Evolutionary conservation across 2,329 filamentous ascomycete species (phyloP).

Genomic region (Arthroderma sp.): DNA sequence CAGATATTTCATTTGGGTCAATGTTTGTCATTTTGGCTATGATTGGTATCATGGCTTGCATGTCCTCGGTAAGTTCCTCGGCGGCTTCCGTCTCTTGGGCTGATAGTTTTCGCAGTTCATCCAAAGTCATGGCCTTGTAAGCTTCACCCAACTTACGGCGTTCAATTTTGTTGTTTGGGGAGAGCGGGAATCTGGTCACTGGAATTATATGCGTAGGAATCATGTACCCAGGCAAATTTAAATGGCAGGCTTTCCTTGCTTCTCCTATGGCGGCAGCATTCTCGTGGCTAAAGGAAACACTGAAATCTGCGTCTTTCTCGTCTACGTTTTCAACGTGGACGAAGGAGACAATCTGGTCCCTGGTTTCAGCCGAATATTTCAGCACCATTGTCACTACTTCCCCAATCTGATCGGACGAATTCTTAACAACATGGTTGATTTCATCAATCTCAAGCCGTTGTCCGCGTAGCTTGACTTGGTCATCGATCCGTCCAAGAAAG

Average conservation of each 20-base stretch:
- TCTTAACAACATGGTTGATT: constrained; percentile 71
- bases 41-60: constrained; percentile 36
- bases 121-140: constrained; percentile 48
- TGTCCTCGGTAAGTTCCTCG: constrained; percentile 27
- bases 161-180: constrained; percentile 82
- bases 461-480: constrained; percentile 82
- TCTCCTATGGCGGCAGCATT: neutral
- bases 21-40: constrained; percentile 43
- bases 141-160: constrained; percentile 53
- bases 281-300: constrained; percentile 27
- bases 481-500: constrained; percentile 76
- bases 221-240: constrained; percentile 71
- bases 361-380: constrained; percentile 57
- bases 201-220: constrained; percentile 71
- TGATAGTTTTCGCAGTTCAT: constrained; percentile 48
- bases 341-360: constrained; percentile 73
- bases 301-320: constrained; percentile 8
- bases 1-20: constrained; percentile 31
- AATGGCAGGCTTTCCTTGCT: constrained; percentile 51
- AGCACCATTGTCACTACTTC: constrained; percentile 68
- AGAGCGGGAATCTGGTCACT: constrained; percentile 61
- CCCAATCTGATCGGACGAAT: constrained; percentile 42
- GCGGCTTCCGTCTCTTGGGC: constrained; percentile 14
- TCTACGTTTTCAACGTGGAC: constrained; percentile 24
- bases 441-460: constrained; percentile 83